Conservation (phyloP, 2,329 filamentous ascomycete genomes). For the Blumeriella jaapii region DNA sequence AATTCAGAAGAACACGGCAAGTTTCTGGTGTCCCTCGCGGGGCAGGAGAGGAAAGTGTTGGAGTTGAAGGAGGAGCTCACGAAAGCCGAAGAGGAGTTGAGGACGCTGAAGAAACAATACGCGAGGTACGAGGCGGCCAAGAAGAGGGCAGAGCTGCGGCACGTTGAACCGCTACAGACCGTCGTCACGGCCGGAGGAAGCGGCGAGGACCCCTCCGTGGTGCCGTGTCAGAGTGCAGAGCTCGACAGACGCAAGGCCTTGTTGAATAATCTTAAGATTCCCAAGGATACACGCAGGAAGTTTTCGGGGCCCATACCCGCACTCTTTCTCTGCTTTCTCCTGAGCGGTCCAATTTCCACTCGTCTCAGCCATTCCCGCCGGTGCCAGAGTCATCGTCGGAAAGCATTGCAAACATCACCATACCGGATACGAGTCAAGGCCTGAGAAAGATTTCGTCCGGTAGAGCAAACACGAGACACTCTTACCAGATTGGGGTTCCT, state of each 20-base stretch:
- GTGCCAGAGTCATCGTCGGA: conserved; percentile 26
- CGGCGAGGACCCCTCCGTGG: conserved; percentile 17
- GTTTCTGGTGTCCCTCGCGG: conserved; percentile 81
- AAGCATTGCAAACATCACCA: conserved; percentile 15
- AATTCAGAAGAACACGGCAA: conserved; percentile 24
- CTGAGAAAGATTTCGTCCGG: conserved; percentile 19
- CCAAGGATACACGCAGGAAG: conserved; percentile 39
- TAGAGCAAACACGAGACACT: conserved; percentile 20
- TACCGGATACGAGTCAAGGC: conserved; percentile 25
- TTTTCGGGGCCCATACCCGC: conserved; percentile 49
- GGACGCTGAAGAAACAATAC: conserved; percentile 74
- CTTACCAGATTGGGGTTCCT: conserved; percentile 26
- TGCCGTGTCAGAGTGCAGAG: conserved; percentile 37
- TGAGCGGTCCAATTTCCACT: conserved; percentile 21
- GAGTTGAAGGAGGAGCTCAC: conserved; percentile 85
- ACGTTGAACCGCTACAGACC: conserved; percentile 41
- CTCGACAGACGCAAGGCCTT: conserved; percentile 63
- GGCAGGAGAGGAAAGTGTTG: conserved; percentile 81
- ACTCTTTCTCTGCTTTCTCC: conserved; percentile 74
- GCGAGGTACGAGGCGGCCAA: conserved; percentile 63
- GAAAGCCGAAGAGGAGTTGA: conserved; percentile 68
- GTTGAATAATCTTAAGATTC: conserved; percentile 37
- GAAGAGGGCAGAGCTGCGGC: conserved; percentile 57
- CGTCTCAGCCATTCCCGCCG: conserved; percentile 21
- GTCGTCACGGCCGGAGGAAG: conserved; percentile 13